A percentile compares a stretch with the other conserved stretches of the same genome.
These are phyloP conservation scores for Mucor mucedo DNA, from an alignment of 371 early-diverging fungal species.

Conservation along the genomic window DNA sequence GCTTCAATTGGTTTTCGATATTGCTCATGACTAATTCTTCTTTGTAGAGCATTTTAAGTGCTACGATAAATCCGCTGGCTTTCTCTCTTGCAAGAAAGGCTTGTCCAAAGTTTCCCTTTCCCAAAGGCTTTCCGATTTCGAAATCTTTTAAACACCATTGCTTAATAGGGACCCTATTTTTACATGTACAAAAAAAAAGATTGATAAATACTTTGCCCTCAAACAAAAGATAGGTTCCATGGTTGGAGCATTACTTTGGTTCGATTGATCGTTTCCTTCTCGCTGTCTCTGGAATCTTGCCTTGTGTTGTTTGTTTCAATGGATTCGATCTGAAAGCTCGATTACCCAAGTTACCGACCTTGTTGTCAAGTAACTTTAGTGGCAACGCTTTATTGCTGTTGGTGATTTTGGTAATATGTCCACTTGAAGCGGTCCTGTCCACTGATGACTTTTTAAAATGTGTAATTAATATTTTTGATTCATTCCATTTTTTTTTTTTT, in stretches of 20 bases:
- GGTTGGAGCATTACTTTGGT: neutral
- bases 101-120: conserved; percentile 97
- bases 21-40: conserved; percentile 64
- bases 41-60: conserved; percentile 95
- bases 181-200: neutral
- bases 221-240: neutral
- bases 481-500: neutral
- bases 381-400: neutral
- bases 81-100: conserved; percentile 97
- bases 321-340: neutral
- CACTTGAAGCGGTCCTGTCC: neutral
- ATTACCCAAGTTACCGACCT: neutral
- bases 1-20: conserved; percentile 41
- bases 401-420: neutral
- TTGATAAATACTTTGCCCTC: neutral
- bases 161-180: conserved; percentile 20
- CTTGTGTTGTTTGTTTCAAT: neutral
- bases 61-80: conserved; percentile 86
- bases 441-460: neutral
- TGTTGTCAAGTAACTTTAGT: conserved; percentile 1
- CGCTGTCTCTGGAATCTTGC: neutral
- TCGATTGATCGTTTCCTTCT: neutral
- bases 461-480: neutral
- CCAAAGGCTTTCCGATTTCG: conserved; percentile 93
- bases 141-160: conserved; percentile 93